Evolutionary conservation across 176 grass and related monocot genomes (phyloP).

Genomic region (Phoenix roebelenii): DNA sequence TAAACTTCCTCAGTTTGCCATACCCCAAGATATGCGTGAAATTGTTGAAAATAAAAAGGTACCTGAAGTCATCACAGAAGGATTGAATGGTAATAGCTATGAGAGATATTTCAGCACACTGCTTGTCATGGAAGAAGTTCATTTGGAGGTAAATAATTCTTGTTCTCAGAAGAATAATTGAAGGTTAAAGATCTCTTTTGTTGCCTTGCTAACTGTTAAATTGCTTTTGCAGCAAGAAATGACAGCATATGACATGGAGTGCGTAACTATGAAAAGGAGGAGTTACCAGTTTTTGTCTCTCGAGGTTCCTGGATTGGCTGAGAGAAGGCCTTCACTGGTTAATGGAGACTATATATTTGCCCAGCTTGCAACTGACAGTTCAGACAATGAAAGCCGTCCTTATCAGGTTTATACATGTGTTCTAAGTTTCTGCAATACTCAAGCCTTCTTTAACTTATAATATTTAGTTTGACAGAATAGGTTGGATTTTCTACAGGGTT

Average conservation of each 20-base stretch:
- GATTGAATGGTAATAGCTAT: conserved; percentile 53
- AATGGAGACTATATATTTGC: conserved; percentile 59
- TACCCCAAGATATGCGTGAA: conserved; percentile 52
- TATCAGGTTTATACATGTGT: conserved; percentile 48
- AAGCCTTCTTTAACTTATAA: no score
- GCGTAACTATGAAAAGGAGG: conserved; percentile 49
- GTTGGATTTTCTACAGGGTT: conserved; percentile 47
- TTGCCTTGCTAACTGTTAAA: conserved; percentile 30
- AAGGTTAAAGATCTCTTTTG: no score
- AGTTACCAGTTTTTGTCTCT: conserved; percentile 51
- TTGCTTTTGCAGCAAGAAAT: conserved; percentile 50
- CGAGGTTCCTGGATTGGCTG: conserved; percentile 74
- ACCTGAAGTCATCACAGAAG: conserved; percentile 51
- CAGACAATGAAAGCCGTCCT: conserved; percentile 29
- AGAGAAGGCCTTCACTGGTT: conserved; percentile 72
- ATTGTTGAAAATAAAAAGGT: conserved; percentile 51
- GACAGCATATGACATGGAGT: conserved; percentile 72
- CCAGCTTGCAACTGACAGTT: conserved; percentile 8
- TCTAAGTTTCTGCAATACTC: conserved; percentile 4
- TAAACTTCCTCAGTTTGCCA: conserved; percentile 58
- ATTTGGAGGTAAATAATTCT: conserved; percentile 55
- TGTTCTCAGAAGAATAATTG: no score
- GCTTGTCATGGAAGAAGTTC: conserved; percentile 80
- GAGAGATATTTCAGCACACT: conserved; percentile 54
- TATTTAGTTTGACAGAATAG: no score